Percentiles rank a stretch among this genome's conserved stretches.
Conservation (phyloP, 2,329 filamentous ascomycete genomes). For the Xylariales sp. region DNA sequence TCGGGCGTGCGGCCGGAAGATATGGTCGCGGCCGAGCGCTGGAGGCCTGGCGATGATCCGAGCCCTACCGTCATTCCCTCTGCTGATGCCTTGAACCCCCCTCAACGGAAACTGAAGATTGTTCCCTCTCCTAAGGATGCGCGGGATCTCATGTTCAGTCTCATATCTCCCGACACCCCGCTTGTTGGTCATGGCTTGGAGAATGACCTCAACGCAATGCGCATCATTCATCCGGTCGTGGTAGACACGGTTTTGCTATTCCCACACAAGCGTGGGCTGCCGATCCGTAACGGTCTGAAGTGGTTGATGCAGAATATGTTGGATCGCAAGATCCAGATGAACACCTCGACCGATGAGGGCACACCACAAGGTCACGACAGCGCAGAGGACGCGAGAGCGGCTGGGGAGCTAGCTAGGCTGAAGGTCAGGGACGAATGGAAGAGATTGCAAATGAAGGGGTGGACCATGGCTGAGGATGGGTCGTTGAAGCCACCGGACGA, state of each 20-base stretch:
- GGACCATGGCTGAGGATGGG: constrained; percentile 50
- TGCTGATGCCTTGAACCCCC: constrained; percentile 19
- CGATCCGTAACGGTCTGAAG: constrained; percentile 74
- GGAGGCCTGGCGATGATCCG: constrained; percentile 29
- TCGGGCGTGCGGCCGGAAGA: constrained; percentile 82
- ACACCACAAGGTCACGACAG: constrained; percentile 74
- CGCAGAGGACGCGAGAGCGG: constrained; percentile 82
- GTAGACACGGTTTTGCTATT: constrained; percentile 84
- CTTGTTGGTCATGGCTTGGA: constrained; percentile 91
- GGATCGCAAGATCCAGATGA: constrained; percentile 73
- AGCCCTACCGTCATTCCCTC: constrained; percentile 20
- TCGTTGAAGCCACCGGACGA: constrained; percentile 35
- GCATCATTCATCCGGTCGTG: constrained; percentile 78
- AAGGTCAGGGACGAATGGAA: constrained; percentile 70
- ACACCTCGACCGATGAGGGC: constrained; percentile 37
- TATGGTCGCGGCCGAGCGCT: constrained; percentile 63
- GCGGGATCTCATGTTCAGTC: constrained; percentile 69
- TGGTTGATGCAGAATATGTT: constrained; percentile 66
- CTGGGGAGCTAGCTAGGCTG: constrained; percentile 76
- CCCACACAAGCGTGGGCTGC: constrained; percentile 72
- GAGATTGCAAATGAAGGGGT: constrained; percentile 61
- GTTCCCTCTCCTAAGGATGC: constrained; percentile 72
- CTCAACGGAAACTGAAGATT: constrained; percentile 55
- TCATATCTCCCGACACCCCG: constrained; percentile 72
- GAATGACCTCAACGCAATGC: constrained; percentile 84